These are phyloP conservation scores for Colletotrichum phormii DNA, from an alignment of 2,329 filamentous ascomycete species.

Conservation along the genomic window DNA sequence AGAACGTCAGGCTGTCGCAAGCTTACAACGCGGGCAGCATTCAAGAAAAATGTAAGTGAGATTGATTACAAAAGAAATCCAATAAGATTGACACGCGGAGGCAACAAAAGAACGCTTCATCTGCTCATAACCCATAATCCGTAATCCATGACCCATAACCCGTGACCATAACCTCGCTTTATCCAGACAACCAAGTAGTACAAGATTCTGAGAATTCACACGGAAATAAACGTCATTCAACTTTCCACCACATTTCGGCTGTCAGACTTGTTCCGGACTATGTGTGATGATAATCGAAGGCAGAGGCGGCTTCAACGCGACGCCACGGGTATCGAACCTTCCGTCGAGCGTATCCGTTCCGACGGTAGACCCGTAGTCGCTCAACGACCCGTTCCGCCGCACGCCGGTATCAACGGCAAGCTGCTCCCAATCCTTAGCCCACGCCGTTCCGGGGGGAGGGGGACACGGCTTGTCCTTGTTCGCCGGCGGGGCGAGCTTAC, in stretches of 20 bases:
- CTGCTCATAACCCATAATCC: not conserved
- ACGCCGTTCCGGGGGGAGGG: constrained; percentile 36
- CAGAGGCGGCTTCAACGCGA: constrained; percentile 22
- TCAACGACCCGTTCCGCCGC: constrained; percentile 30
- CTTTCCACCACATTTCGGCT: not conserved
- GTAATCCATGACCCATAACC: not conserved
- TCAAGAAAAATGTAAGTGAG: not conserved
- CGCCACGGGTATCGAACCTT: not conserved
- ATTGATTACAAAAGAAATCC: not conserved
- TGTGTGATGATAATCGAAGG: constrained; percentile 36
- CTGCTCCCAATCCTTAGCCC: constrained; percentile 38
- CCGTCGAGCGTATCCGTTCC: constrained; percentile 14
- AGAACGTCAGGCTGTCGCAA: not conserved
- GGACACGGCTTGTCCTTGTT: constrained; percentile 28
- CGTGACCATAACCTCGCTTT: not conserved
- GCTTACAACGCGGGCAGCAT: not conserved
- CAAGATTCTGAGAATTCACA: not conserved
- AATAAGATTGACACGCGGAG: not conserved
- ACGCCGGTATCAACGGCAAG: constrained; percentile 35
- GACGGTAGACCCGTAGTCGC: constrained; percentile 27
- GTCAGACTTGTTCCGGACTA: constrained; percentile 21
- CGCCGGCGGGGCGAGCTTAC: constrained; percentile 9
- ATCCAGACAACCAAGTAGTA: not conserved
- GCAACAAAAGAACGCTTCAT: constrained; percentile 6
- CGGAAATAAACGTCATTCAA: not conserved